Evolutionary conservation across 441 rosid species (phyloP).

Genomic region (Populus trichocarpa): DNA sequence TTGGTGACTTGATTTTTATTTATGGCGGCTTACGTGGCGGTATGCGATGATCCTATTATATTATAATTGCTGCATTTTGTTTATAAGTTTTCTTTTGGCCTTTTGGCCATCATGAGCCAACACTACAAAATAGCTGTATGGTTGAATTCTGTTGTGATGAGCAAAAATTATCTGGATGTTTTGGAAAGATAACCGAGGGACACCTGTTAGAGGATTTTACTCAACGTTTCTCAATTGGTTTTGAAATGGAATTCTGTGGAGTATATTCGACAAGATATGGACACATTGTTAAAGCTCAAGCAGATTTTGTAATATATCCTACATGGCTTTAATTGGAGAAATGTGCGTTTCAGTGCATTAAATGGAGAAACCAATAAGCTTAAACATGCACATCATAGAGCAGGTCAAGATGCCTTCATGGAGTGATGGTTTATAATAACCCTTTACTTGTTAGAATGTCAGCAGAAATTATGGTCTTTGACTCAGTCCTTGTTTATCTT

Average conservation of each 20-base stretch:
- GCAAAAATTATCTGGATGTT: neutral
- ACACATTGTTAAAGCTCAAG: neutral
- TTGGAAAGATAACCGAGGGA: neutral
- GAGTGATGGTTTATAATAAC: neutral
- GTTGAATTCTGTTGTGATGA: neutral
- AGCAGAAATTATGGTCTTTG: neutral
- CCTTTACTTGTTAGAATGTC: neutral
- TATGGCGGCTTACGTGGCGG: conserved; percentile 99
- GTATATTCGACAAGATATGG: neutral
- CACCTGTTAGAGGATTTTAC: neutral
- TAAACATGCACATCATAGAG: too few species aligned
- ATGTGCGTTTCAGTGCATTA: neutral
- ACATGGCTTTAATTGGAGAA: neutral
- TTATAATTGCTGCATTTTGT: neutral
- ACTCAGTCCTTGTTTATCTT: neutral
- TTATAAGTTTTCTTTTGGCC: neutral
- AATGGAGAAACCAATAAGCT: neutral
- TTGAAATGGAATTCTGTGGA: neutral
- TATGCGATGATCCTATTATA: conserved; percentile 27
- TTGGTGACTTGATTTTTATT: conserved; percentile 92
- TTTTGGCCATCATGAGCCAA: neutral
- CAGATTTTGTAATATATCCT: neutral
- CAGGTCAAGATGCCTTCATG: neutral
- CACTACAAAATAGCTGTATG: neutral
- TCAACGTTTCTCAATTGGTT: conserved; percentile 5